Conservation (phyloP, 306 rosid species). For the Lathyrus tuberosus region DNA sequence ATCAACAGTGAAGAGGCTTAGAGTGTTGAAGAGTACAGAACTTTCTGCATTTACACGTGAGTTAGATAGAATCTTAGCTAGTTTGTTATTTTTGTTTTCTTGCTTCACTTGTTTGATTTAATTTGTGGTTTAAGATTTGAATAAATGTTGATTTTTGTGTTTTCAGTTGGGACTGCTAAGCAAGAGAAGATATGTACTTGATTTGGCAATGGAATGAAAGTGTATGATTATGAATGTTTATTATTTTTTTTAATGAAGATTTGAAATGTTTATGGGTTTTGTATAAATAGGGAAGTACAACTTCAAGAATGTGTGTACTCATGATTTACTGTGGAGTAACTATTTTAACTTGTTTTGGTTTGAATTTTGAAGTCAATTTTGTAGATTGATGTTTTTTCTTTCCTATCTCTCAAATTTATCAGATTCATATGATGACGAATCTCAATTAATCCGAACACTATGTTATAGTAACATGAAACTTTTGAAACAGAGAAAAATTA, state of each 20-base stretch:
- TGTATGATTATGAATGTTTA: slow-evolving; percentile 30
- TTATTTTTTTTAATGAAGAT: slow-evolving; percentile 33
- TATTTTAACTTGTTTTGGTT: slow-evolving; percentile 46
- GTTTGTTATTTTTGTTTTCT: neutral
- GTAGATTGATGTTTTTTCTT: neutral
- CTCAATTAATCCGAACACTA: too few relatives aligned
- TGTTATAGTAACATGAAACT: too few relatives aligned
- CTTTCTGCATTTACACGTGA: slow-evolving; percentile 82
- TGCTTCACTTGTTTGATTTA: neutral
- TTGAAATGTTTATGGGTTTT: slow-evolving; percentile 38
- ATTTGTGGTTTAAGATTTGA: neutral
- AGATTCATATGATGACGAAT: too few relatives aligned
- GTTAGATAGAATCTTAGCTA: slow-evolving; percentile 47
- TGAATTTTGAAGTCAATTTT: slow-evolving; percentile 21
- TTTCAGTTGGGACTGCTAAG: slow-evolving; percentile 50
- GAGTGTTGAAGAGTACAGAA: slow-evolving; percentile 91
- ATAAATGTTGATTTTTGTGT: neutral
- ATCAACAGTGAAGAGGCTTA: slow-evolving; percentile 89
- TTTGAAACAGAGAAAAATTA: too few relatives aligned
- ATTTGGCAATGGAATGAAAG: slow-evolving; percentile 43
- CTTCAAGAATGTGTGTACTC: slow-evolving; percentile 44
- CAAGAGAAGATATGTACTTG: slow-evolving; percentile 48
- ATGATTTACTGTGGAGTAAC: slow-evolving; percentile 43
- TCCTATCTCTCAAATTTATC: neutral
- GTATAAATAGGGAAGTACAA: slow-evolving; percentile 49